Percentiles rank a stretch among this genome's conserved stretches.
These are phyloP conservation scores for Wilcoxina mikolae DNA, from an alignment of 495 filamentous ascomycete genomes.

Conservation along the genomic window DNA sequence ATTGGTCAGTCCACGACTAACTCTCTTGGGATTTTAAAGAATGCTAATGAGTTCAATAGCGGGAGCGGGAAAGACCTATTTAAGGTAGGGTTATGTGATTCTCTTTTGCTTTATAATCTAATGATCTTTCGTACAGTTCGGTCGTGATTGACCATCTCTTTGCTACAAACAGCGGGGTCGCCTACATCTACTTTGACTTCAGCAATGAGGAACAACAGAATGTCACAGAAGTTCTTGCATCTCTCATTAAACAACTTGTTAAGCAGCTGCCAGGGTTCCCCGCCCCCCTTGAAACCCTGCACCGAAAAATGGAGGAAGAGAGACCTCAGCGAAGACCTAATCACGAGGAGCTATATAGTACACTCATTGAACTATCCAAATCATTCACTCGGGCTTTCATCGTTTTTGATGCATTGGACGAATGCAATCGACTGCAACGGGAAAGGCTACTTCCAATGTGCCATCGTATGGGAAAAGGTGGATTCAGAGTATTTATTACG, in stretches of 20 bases:
- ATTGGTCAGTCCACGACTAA: too few relatives aligned
- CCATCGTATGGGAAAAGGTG: not conserved
- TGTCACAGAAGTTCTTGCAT: not conserved
- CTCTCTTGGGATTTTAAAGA: too few relatives aligned
- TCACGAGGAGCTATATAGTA: conserved; percentile 3
- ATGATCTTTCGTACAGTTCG: conserved; percentile 1
- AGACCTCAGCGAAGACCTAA: not conserved
- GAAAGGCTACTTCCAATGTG: conserved; percentile 10
- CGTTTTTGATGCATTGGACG: conserved; percentile 17
- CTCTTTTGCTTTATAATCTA: too few relatives aligned
- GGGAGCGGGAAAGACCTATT: too few relatives aligned
- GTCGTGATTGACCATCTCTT: conserved; percentile 8
- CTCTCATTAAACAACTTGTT: conserved; percentile 10
- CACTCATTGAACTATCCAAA: not conserved
- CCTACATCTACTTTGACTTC: conserved; percentile 18
- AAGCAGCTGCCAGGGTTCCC: not conserved
- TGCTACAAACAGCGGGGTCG: conserved; percentile 2
- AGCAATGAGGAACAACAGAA: conserved; percentile 7
- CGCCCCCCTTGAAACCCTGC: not conserved
- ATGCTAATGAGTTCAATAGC: too few relatives aligned
- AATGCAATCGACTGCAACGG: conserved; percentile 9
- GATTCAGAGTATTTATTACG: conserved; percentile 8
- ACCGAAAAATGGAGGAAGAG: not conserved
- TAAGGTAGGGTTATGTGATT: too few relatives aligned
- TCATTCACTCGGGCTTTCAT: conserved; percentile 7